phyloP scores from a whole-genome alignment of 495 filamentous ascomycete genomes.

The Endocarpon pusillum region DNA sequence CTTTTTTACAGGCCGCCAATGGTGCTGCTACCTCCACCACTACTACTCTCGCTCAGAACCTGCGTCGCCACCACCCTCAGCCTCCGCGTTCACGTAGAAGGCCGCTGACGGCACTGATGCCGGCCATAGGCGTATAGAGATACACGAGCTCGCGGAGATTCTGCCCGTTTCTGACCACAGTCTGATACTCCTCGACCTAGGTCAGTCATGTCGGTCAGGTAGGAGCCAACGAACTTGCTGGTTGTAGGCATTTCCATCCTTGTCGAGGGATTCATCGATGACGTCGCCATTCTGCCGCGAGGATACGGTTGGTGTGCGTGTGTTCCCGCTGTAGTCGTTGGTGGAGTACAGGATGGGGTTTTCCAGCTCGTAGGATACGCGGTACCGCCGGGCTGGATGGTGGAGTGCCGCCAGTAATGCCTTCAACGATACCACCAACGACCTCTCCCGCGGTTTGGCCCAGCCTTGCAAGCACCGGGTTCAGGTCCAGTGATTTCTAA shows the following conservation, averaged over 20 bases:
- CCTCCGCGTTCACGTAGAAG: conserved; percentile 31
- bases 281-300: conserved; percentile 34
- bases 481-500: conserved; percentile 37
- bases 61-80: conserved; percentile 30
- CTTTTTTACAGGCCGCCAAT: conserved; percentile 12
- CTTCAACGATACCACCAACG: conserved; percentile 19
- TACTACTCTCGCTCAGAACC: conserved; percentile 30
- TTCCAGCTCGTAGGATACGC: conserved; percentile 21
- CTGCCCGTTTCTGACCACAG: conserved; percentile 23
- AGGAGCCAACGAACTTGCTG: conserved; percentile 27
- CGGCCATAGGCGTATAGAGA: conserved; percentile 32
- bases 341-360: conserved; percentile 36
- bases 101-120: conserved; percentile 26
- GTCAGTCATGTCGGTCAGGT: conserved; percentile 31
- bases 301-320: conserved; percentile 37
- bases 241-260: conserved; percentile 26
- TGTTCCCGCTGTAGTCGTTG: conserved; percentile 36
- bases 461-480: conserved; percentile 36
- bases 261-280: conserved; percentile 33
- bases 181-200: conserved; percentile 35
- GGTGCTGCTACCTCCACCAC: conserved; percentile 32
- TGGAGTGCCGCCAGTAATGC: conserved; percentile 3
- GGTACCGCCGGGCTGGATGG: conserved; percentile 9
- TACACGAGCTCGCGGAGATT: conserved; percentile 29
- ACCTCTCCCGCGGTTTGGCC: conserved; percentile 29